Percentiles rank a stretch among this genome's conserved stretches.
phyloP scores from a whole-genome alignment of 2,329 filamentous ascomycete species.

The Aspergillus calidoustus region DNA sequence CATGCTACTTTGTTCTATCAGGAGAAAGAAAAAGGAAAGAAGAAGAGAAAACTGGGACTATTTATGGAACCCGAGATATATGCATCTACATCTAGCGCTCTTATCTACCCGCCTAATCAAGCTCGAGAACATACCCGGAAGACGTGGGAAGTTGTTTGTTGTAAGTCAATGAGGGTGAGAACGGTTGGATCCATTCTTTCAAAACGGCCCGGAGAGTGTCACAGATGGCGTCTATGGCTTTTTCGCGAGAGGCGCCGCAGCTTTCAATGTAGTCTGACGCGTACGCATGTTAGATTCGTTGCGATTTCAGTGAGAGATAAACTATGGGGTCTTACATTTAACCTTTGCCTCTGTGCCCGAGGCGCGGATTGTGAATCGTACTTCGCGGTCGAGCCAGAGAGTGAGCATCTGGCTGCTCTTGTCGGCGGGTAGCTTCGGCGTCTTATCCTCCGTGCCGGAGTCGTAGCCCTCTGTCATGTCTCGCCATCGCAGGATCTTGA shows the following conservation, averaged over 20 bases:
- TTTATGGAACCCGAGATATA: not conserved
- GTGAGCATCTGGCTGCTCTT: conserved; percentile 67
- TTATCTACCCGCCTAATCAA: conserved; percentile 17
- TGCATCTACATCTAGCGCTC: not conserved
- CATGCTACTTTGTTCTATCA: not conserved
- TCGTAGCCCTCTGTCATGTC: conserved; percentile 67
- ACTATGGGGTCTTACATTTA: conserved; percentile 54
- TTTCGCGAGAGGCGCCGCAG: conserved; percentile 40
- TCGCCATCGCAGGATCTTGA: conserved; percentile 62
- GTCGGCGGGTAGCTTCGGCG: conserved; percentile 61
- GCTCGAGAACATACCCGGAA: conserved; percentile 39
- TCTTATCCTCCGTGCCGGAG: conserved; percentile 56
- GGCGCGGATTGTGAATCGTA: conserved; percentile 64
- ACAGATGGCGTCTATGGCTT: conserved; percentile 43
- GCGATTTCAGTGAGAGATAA: not conserved
- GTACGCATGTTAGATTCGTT: conserved; percentile 1
- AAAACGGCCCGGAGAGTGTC: conserved; percentile 42
- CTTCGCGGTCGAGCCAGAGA: conserved; percentile 56
- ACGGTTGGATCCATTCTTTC: conserved; percentile 45
- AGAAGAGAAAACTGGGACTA: not conserved
- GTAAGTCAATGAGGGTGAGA: conserved; percentile 44
- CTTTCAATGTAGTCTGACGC: conserved; percentile 49
- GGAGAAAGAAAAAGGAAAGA: not conserved
- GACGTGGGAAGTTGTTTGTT: conserved; percentile 42
- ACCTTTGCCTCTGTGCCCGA: conserved; percentile 71